phyloP scores from a whole-genome alignment of 176 grass and related monocot genomes.

The Musa itinerans region DNA sequence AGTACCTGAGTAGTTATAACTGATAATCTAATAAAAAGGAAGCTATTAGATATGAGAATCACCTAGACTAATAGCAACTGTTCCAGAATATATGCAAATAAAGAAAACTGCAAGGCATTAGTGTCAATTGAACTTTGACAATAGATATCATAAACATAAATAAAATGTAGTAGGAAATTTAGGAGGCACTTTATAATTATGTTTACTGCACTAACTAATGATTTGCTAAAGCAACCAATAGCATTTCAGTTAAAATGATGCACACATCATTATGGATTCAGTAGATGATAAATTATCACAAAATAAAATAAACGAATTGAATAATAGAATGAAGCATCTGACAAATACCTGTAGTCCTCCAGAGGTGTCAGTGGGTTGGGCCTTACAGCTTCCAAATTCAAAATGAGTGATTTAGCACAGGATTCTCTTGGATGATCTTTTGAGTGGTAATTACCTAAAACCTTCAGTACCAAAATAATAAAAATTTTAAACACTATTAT shows the following conservation, averaged over 20 bases:
- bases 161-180: too few species aligned
- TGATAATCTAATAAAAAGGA: too few species aligned
- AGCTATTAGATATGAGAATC: too few species aligned
- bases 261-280: neutral
- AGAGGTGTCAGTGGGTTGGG: slow-evolving; percentile 71
- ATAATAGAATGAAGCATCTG: neutral
- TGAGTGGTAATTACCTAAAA: slow-evolving; percentile 80
- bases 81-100: too few species aligned
- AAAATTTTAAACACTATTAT: slow-evolving; percentile 5
- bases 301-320: neutral
- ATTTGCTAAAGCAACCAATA: too few species aligned
- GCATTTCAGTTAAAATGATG: neutral
- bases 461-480: slow-evolving; percentile 32
- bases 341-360: slow-evolving; percentile 84
- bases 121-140: too few species aligned
- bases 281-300: neutral
- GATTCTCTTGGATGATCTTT: slow-evolving; percentile 92
- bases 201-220: too few species aligned
- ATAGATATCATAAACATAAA: too few species aligned
- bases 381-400: slow-evolving; percentile 81
- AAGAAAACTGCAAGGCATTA: too few species aligned
- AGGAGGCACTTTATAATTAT: too few species aligned
- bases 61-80: too few species aligned
- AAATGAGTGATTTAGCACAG: slow-evolving; percentile 63
- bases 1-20: too few species aligned